Percentiles rank a stretch among this genome's conserved stretches.
These are phyloP conservation scores for Candida xyloterini DNA, from an alignment of 805 yeast genomes.

Conservation along the genomic window DNA sequence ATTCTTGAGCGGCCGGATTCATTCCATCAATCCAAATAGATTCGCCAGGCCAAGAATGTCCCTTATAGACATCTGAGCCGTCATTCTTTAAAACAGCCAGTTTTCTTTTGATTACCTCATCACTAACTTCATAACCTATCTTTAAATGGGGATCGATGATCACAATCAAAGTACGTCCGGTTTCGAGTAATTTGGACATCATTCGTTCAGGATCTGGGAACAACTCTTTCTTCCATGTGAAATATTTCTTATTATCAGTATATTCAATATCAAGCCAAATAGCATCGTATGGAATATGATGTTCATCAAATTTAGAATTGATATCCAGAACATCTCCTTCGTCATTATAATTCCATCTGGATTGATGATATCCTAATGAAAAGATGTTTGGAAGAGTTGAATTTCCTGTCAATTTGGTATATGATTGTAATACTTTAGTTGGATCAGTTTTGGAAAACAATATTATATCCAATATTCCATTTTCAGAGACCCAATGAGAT, in stretches of 20 bases:
- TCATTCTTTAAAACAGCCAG: constrained; percentile 39
- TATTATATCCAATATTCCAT: constrained; percentile 76
- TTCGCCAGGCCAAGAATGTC: constrained; percentile 98
- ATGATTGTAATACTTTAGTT: constrained; percentile 52
- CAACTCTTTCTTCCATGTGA: constrained; percentile 77
- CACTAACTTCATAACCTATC: constrained; percentile 62
- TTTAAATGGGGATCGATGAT: constrained; percentile 93
- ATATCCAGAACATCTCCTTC: constrained; percentile 81
- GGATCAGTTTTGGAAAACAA: constrained; percentile 60
- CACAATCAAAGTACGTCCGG: constrained; percentile 78
- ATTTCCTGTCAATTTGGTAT: constrained; percentile 70
- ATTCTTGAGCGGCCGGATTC: constrained; percentile 53
- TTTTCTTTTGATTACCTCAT: constrained; percentile 44
- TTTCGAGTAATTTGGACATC: constrained; percentile 59
- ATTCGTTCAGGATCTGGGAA: constrained; percentile 76
- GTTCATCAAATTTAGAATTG: constrained; percentile 62
- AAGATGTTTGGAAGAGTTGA: constrained; percentile 72
- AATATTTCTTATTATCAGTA: constrained; percentile 80
- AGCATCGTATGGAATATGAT: constrained; percentile 79
- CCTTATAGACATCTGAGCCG: constrained; percentile 54
- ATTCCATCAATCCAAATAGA: constrained; percentile 91
- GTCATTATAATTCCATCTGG: constrained; percentile 95
- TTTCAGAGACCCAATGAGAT: constrained; percentile 94
- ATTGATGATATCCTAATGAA: constrained; percentile 89
- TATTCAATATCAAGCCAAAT: constrained; percentile 96